These are phyloP conservation scores for Agapanthus africanus DNA, from an alignment of 106 monocot species.

Conservation along the genomic window DNA sequence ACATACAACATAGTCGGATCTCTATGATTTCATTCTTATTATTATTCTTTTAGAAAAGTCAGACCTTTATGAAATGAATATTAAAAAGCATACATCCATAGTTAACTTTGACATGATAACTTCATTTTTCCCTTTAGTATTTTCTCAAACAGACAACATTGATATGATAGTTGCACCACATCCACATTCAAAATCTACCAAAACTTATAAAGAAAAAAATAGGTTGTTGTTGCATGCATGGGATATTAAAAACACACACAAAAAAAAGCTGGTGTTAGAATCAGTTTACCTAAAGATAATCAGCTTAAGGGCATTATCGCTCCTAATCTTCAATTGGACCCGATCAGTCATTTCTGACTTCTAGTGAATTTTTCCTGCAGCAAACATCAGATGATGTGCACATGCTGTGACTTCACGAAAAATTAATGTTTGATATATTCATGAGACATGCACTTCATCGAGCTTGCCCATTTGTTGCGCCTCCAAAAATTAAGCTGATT, in stretches of 20 bases:
- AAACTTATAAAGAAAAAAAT: not conserved
- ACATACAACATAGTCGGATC: too few relatives aligned
- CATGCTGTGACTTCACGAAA: not conserved
- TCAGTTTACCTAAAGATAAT: not conserved
- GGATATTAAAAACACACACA: not conserved
- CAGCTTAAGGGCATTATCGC: not conserved
- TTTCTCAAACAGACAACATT: not conserved
- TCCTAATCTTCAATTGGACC: not conserved
- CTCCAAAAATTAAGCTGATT: slow-evolving; percentile 37
- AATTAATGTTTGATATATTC: not conserved
- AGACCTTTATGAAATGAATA: too few relatives aligned
- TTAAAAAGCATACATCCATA: not conserved
- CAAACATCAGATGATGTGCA: not conserved
- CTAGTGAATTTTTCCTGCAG: not conserved
- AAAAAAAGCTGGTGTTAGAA: not conserved
- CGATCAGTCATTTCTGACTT: not conserved
- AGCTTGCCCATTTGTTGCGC: not conserved
- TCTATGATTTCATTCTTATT: too few relatives aligned
- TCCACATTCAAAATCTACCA: not conserved
- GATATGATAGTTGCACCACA: not conserved
- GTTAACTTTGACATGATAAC: not conserved
- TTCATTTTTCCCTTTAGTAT: not conserved
- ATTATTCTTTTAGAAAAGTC: too few relatives aligned
- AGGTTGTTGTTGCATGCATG: not conserved
- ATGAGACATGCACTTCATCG: not conserved